Percentiles rank a stretch among this genome's conserved stretches.
phyloP scores from a whole-genome alignment of 306 rosid genomes.

The Dryas octopetala region DNA sequence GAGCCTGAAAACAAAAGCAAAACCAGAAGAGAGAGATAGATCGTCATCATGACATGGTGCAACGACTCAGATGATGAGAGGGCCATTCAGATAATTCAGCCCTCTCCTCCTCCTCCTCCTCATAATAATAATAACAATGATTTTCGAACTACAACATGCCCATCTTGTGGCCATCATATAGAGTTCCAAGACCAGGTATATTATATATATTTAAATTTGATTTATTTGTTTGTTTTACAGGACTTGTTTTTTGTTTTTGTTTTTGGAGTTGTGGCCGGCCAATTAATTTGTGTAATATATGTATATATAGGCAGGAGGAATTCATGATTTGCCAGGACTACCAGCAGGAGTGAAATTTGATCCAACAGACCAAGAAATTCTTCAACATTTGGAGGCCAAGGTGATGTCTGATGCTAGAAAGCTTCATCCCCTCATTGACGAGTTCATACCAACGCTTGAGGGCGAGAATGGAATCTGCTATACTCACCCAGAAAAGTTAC shows the following conservation, averaged over 20 bases:
- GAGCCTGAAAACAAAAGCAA: constrained; percentile 32
- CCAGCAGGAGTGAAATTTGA: constrained; percentile 95
- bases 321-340: constrained; percentile 68
- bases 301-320: constrained; percentile 45
- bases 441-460: constrained; percentile 81
- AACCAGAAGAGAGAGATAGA: constrained; percentile 16
- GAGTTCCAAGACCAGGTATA: constrained; percentile 64
- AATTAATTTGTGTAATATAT: not conserved
- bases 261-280: too few species aligned
- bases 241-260: not conserved
- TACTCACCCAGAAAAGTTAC: constrained; percentile 92
- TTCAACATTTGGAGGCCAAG: constrained; percentile 86
- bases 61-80: constrained; percentile 55
- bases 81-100: constrained; percentile 25
- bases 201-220: not conserved
- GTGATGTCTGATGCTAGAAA: constrained; percentile 49
- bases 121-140: constrained; percentile 21
- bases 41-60: constrained; percentile 66
- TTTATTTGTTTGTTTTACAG: not conserved
- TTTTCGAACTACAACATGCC: constrained; percentile 51
- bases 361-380: constrained; percentile 80
- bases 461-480: constrained; percentile 92
- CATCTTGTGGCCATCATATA: constrained; percentile 71
- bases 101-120: constrained; percentile 10
- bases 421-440: constrained; percentile 83